Percentiles rank a stretch among this genome's conserved stretches.
phyloP scores from a whole-genome alignment of 129 eudicot species.

The Arctium minus region DNA sequence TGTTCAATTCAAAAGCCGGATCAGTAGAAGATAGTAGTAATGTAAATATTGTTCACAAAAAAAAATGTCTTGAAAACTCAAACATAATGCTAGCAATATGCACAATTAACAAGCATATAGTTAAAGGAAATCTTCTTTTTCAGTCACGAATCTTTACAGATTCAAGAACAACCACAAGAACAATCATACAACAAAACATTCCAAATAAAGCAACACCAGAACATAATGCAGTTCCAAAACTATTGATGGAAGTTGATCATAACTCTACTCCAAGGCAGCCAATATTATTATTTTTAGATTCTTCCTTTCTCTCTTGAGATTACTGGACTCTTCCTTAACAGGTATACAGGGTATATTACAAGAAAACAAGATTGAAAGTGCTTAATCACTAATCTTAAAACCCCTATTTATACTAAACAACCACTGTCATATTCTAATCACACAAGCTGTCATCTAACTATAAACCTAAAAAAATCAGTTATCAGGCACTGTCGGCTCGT shows the following conservation, averaged over 20 bases:
- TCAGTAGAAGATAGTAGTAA: no score
- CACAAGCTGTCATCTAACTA: background rate
- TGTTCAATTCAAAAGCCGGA: no score
- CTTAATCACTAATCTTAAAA: background rate
- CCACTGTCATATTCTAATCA: background rate
- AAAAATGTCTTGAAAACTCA: no score
- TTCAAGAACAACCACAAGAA: background rate
- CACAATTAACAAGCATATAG: no score
- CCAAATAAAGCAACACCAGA: background rate
- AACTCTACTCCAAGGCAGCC: background rate
- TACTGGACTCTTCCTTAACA: background rate
- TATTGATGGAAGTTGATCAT: background rate
- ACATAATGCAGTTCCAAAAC: no score
- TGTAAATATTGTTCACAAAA: no score
- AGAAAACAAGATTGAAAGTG: background rate
- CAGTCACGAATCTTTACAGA: no score
- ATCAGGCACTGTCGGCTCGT: no score
- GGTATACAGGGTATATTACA: no score
- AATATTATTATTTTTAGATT: background rate
- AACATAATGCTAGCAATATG: no score
- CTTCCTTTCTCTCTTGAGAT: background rate
- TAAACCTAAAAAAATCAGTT: no score
- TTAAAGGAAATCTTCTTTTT: no score
- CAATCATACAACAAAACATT: background rate
- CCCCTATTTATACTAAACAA: background rate